Evolutionary conservation across 345 rosid species (phyloP), one percentile per base, ranked within the genome.

Genomic region (Aquilaria sinensis): DNA sequence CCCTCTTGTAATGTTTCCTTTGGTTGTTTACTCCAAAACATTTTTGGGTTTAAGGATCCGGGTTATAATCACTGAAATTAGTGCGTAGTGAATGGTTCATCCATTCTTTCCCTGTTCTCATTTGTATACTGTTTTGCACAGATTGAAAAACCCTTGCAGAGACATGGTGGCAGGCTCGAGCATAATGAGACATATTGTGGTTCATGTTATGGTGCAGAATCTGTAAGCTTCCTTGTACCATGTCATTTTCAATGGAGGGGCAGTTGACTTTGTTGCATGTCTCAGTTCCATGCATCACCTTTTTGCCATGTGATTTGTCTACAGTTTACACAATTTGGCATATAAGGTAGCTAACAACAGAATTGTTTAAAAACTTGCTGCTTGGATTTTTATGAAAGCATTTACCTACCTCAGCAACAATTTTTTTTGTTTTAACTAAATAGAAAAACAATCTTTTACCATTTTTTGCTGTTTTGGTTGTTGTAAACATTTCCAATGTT

Each of bases 181-280:
- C 97, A 91, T 75, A 95, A 95, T 56, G 96, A 91, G 72, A 95
- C 96, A 30, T 95, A 87, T 58, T 89, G 99, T 67, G 96, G 97
- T 59, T 95, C 97, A 53, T 95, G 97, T 68, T 89, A 80, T 74
- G 98, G 99, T 61, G 90, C 96, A 47, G 94, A 95, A 80, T 53
- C 75, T 45, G 98, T 95, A 83, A 68, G 84, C 37, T 60, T 55
- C 51, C 48, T 10, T 48, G 15, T 9, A 31, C 57, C 12, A 41
- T 45, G 60, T 56, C 11, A 23, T 4, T 31, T 34, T 31, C 15
- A 46, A 16, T 47, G 15, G 43, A 33, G 53, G 55, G 16, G n/a
- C 33, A 37, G 32, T 56, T 58, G 50, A 37, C 34, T 34, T 48
- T 43, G 48, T 57, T 47, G 15, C 59, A 51, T 60, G 16, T 60